Conservation (phyloP, 2,329 filamentous ascomycete species). For the Trichoderma guizhouense region DNA sequence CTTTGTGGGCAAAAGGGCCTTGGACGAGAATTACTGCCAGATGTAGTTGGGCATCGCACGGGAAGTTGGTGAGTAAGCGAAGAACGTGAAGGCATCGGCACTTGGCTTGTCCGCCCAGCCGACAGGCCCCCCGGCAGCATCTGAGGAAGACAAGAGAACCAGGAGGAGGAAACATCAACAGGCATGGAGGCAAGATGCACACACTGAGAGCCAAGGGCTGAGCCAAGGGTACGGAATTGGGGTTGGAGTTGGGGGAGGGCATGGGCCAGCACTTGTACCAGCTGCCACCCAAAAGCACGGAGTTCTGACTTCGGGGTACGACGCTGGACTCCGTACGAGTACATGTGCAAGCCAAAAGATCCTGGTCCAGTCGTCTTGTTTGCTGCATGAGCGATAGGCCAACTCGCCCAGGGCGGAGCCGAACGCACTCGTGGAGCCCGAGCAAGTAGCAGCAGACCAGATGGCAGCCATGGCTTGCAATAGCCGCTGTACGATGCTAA, state of each 20-base stretch:
- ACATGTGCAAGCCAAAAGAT: background rate
- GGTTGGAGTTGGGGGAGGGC: background rate
- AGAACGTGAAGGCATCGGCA: background rate
- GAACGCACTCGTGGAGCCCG: background rate
- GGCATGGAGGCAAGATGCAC: background rate
- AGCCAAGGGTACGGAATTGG: background rate
- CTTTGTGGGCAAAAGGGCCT: background rate
- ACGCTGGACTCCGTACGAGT: background rate
- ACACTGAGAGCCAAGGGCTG: background rate
- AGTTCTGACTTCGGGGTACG: background rate
- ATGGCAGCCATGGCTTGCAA: background rate
- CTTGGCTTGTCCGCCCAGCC: background rate
- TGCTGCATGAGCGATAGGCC: slow-evolving; percentile 9
- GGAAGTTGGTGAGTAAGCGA: background rate
- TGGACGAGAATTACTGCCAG: slow-evolving; percentile 2
- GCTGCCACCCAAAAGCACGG: background rate
- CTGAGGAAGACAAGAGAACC: background rate
- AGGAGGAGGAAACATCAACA: background rate
- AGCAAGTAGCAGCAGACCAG: background rate
- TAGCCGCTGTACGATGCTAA: background rate
- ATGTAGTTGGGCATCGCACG: background rate
- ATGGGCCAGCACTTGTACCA: background rate
- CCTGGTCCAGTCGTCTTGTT: background rate
- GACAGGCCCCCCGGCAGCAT: background rate
- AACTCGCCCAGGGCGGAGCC: background rate